A percentile compares a stretch with the other conserved stretches of the same genome.
Conservation (phyloP, 805 yeast genomes). For the Candida fluviatilis region DNA sequence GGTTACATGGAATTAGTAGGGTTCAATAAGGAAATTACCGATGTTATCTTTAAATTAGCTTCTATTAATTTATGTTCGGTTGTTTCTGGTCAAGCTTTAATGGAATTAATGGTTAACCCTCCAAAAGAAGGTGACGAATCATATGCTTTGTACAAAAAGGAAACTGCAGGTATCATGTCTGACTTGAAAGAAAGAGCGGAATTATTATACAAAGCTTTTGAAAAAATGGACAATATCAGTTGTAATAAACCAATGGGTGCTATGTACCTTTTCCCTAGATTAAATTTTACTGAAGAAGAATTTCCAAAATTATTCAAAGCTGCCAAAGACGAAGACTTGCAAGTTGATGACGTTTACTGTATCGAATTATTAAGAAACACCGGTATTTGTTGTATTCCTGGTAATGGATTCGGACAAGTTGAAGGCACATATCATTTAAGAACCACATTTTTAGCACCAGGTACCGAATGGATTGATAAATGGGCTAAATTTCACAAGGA, state of each 20-base stretch:
- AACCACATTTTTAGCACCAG: slow-evolving; percentile 96
- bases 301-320: slow-evolving; percentile 54
- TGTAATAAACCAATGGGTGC: slow-evolving; percentile 96
- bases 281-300: slow-evolving; percentile 47
- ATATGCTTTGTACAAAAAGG: slow-evolving; percentile 59
- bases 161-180: slow-evolving; percentile 57
- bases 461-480: slow-evolving; percentile 76
- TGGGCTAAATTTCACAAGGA: slow-evolving; percentile 77
- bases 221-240: slow-evolving; percentile 70
- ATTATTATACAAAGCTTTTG: slow-evolving; percentile 65
- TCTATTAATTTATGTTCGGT: slow-evolving; percentile 92
- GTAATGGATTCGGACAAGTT: slow-evolving; percentile 93
- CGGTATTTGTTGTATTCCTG: slow-evolving; percentile 97
- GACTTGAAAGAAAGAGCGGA: slow-evolving; percentile 63
- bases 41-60: slow-evolving; percentile 76
- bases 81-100: slow-evolving; percentile 89
- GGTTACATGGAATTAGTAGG: slow-evolving; percentile 96
- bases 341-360: slow-evolving; percentile 88
- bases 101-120: slow-evolving; percentile 91
- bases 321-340: slow-evolving; percentile 53
- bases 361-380: slow-evolving; percentile 76
- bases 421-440: slow-evolving; percentile 88
- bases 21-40: slow-evolving; percentile 64
- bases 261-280: slow-evolving; percentile 90
- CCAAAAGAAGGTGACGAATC: slow-evolving; percentile 78